These are phyloP conservation scores for Cladophialophora bantiana DNA, from an alignment of 2,329 filamentous ascomycete species.

Conservation along the genomic window DNA sequence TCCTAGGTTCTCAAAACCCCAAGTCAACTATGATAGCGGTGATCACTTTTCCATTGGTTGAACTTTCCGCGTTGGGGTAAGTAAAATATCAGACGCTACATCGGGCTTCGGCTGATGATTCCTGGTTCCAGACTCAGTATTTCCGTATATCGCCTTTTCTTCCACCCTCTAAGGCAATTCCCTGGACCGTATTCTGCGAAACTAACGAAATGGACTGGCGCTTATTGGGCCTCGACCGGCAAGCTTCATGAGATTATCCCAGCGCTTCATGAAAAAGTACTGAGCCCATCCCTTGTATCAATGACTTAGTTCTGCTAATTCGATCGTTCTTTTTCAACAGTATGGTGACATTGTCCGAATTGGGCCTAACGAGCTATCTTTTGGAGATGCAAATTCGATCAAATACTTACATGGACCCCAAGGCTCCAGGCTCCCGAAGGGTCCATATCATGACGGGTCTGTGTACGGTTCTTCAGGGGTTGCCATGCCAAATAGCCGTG, in stretches of 20 bases:
- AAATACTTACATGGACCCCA: conserved; percentile 76
- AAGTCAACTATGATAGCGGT: background rate
- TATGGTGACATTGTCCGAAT: conserved; percentile 19
- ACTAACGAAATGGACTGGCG: background rate
- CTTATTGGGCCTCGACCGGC: background rate
- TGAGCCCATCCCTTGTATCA: background rate
- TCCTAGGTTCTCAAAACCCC: background rate
- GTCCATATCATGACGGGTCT: conserved; percentile 1
- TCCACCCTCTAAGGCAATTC: conserved; percentile 2
- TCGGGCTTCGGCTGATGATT: background rate
- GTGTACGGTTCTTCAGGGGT: background rate
- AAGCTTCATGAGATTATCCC: background rate
- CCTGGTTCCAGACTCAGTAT: background rate
- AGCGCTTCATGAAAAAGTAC: conserved; percentile 7
- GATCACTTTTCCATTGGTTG: background rate
- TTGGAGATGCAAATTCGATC: conserved; percentile 74
- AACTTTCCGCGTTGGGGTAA: background rate
- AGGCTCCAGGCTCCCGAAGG: background rate
- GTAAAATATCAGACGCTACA: background rate
- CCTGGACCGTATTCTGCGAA: background rate
- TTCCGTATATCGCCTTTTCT: conserved; percentile 1
- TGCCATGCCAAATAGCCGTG: background rate
- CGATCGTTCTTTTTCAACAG: background rate
- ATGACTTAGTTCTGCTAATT: background rate
- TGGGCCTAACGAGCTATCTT: conserved; percentile 61